These are phyloP conservation scores for Akebia trifoliata DNA, from an alignment of 164 flowering plant genomes.

Conservation along the genomic window DNA sequence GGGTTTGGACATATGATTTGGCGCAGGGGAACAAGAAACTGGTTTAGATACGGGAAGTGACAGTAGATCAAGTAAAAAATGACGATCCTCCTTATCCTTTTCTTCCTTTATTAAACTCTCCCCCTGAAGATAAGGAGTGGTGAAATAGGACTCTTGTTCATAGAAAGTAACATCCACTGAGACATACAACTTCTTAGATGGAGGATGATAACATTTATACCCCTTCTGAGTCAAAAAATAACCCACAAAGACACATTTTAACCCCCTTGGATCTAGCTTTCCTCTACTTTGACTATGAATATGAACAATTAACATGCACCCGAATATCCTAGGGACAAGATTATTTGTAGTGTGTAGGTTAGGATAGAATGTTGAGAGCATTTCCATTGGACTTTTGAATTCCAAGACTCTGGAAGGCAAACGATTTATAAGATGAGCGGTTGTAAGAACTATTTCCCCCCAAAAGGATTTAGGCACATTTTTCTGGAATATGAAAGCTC, in stretches of 20 bases:
- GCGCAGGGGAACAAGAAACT: too few species aligned
- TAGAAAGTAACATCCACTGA: background rate
- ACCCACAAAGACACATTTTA: too few species aligned
- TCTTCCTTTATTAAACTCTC: background rate
- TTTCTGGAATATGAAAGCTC: slow-evolving; percentile 4
- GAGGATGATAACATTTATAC: background rate
- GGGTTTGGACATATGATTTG: too few species aligned
- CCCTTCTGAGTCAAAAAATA: background rate
- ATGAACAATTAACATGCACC: too few species aligned
- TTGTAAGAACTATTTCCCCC: slow-evolving; percentile 12
- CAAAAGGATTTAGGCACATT: slow-evolving; percentile 11
- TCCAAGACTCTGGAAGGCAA: background rate
- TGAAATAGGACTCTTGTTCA: background rate
- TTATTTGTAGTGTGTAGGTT: background rate
- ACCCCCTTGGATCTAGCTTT: background rate
- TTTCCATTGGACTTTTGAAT: background rate
- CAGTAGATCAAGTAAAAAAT: too few species aligned
- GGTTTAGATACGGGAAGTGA: too few species aligned
- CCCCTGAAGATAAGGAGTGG: background rate
- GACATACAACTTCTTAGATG: background rate
- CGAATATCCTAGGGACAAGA: background rate
- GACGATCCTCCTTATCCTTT: background rate
- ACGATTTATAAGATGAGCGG: background rate
- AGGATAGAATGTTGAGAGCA: background rate
- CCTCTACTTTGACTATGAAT: too few species aligned